Base-by-base conservation (phyloP, 164 flowering plant species). In the Liriodendron chinense region DNA sequence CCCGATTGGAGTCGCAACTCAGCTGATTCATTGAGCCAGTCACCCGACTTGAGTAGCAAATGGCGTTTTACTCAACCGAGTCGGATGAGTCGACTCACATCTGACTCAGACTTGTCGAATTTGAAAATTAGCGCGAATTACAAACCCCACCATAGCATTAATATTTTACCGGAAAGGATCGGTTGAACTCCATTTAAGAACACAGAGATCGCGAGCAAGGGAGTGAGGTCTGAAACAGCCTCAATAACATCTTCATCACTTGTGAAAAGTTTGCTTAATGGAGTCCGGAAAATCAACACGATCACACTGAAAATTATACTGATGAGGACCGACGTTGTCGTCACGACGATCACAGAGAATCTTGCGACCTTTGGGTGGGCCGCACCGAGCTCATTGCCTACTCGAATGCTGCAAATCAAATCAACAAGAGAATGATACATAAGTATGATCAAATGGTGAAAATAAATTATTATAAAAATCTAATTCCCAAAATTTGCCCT, bases 371-470 rank as follows among this genome's bases (percentile, higher is more conserved):
- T 80, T 20, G 94, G 92, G 72, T 84, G 88, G 8, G 74, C 85
- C 8, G 89, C 94, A 12, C 97, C 93, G 0, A 92, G 88, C 83
- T 92, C 97, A 49, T 92, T 92, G 26, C 92, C 85, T 0, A 92
- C 91, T 72, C 97, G 85, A 59, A 91, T 83, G 53, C 94, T 92
- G 87, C 75, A 69, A 76, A 10, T 49, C 62, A 53, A 47, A 49
- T 12, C 22, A 2, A 7, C 43, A 34, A 34, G 2, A 34, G 43
- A 34, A 34, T 34, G 43, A 34, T n/a, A n/a, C n/a, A 34, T 34
- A 34, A 34, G 43, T 34, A 4, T 34, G 43, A 34, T 34, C 2
- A 1, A 34, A 34, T 1, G 0, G 0, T 34, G 43, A 34, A 34
- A 34, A 34, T 34, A 34, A 34, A 4, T 34, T 34, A 3, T 34